Evolutionary conservation across 2,329 filamentous ascomycete species (phyloP), one percentile per base, ranked within the genome.

Genomic region (Fusarium dimerum): DNA sequence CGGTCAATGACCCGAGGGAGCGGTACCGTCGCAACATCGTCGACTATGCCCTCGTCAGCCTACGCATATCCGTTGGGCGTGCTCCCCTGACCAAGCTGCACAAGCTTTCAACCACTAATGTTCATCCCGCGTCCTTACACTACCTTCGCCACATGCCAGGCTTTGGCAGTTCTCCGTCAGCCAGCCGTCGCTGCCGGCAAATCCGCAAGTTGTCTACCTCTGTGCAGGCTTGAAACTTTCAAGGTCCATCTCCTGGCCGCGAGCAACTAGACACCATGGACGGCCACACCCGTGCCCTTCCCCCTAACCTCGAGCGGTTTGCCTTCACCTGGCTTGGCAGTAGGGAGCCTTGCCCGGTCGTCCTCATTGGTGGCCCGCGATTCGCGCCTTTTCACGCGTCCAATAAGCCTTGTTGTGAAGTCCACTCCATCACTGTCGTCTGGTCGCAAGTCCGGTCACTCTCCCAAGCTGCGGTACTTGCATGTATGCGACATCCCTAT

Each of bases 41-140:
- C 54, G 92, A 96, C 77, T 96, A 94, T 67, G 90, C 90, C 5
- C 84, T 96, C 55, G 91, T 95, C 68, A 94, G 90, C 59, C 75
- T 96, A 50, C 87, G 91, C 58, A 91, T 96, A 58, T 88, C 92
- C 12, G 74, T 95, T 30, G 92, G 96, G 74, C 82, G 87, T 48
- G 83, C 86, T 10, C 83, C 85, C 2, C 74, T 94, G 45, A 76
- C 76, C 46, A 80, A 78, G 52, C 80, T 96, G 13, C 76, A 79
- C 57, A 87, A 86, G 54, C 78, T 96, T 3, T 88, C 88, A 1
- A 79, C 96, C 2, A 82, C 84, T 12, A 83, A 84, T 2, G 82
- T 96, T 11, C 90, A 96, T 62, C 85, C 90, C 0, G 81, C 84
- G 2, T 88, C 87, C 9, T 83, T 95, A 47, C 80, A 88, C 61